Base-by-base conservation (phyloP, 495 filamentous ascomycete genomes). In the Neurospora tetrasperma region DNA sequence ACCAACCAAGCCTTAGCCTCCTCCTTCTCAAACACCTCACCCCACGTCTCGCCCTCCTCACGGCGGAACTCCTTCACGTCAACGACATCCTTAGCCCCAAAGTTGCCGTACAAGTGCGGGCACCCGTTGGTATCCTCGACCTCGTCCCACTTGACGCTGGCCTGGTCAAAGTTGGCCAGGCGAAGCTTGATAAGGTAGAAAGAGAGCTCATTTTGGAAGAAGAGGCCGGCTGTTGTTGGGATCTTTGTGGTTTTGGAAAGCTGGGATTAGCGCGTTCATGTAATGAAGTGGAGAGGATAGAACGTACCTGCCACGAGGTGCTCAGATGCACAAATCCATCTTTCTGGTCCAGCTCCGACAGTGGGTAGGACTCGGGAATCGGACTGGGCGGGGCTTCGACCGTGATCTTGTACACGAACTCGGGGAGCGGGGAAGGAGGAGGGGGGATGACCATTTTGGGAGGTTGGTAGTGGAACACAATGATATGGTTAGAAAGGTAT, bases 251-350 rank as follows among this genome's bases (percentile, higher is more conserved):
- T 38, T 18, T 48, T 27, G 39, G 40, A 41, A 9, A 41, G 40
- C 40, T 41, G 40, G 40, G 40, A 41, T 62, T 9, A 18, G 18
- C 71, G 48, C 1, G 43, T 46, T 46, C 11, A 27, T 5, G 14
- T 14, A 5, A 7, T 7, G 20, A 62, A 62, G 69, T 27, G 27
- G 48, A 69, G 66, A 41, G 1, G 71, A 73, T 9, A 44, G 69
- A 31, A 75, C 79, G 72, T 78, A 84, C 84, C 80, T 85, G 86
- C 69, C 75, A 76, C 20, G 85, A 80, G 9, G 80, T 81, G 73
- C 85, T 86, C 20, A 88, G 74, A 68, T 88, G 86, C 8, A 88
- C 80, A 75, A 88, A 88, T 16, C 86, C 86, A 71, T 88, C 86
- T 69, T 84, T 77, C 71, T 78, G 79, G 77, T 88, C 86, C 8